Evolutionary conservation across 2,329 filamentous ascomycete genomes (phyloP).

Genomic region (Fusarium concolor): DNA sequence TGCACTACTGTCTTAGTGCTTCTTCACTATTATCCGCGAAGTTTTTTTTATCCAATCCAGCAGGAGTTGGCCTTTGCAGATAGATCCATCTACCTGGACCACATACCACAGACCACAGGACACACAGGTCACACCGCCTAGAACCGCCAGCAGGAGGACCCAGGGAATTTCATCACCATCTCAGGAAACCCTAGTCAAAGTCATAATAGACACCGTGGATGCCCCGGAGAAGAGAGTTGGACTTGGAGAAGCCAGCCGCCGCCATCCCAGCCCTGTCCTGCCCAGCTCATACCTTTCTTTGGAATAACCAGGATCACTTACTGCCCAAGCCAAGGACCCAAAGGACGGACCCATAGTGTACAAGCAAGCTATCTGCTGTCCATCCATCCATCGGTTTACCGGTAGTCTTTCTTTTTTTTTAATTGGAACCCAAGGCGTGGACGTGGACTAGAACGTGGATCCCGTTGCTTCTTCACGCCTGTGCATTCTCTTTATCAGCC

Average conservation of each 20-base stretch:
- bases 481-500: slow-evolving; percentile 50
- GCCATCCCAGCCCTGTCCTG: not conserved
- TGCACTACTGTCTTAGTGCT: slow-evolving; percentile 46
- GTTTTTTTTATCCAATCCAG: slow-evolving; percentile 39
- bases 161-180: slow-evolving; percentile 45
- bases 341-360: slow-evolving; percentile 48
- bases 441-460: slow-evolving; percentile 10
- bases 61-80: slow-evolving; percentile 43
- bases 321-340: slow-evolving; percentile 43
- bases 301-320: slow-evolving; percentile 48
- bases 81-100: slow-evolving; percentile 44
- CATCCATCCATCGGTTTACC: slow-evolving; percentile 41
- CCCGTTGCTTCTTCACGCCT: slow-evolving; percentile 41
- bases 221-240: slow-evolving; percentile 43
- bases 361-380: slow-evolving; percentile 41
- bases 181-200: slow-evolving; percentile 46
- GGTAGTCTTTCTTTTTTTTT: slow-evolving; percentile 27
- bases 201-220: slow-evolving; percentile 33
- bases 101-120: slow-evolving; percentile 37
- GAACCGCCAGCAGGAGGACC: slow-evolving; percentile 43
- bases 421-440: slow-evolving; percentile 44
- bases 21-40: slow-evolving; percentile 43
- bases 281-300: slow-evolving; percentile 32
- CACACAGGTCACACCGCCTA: slow-evolving; percentile 47
- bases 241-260: not conserved